These are phyloP conservation scores for Cyclanthera cordifolia DNA, from an alignment of 306 rosid species.

Conservation along the genomic window DNA sequence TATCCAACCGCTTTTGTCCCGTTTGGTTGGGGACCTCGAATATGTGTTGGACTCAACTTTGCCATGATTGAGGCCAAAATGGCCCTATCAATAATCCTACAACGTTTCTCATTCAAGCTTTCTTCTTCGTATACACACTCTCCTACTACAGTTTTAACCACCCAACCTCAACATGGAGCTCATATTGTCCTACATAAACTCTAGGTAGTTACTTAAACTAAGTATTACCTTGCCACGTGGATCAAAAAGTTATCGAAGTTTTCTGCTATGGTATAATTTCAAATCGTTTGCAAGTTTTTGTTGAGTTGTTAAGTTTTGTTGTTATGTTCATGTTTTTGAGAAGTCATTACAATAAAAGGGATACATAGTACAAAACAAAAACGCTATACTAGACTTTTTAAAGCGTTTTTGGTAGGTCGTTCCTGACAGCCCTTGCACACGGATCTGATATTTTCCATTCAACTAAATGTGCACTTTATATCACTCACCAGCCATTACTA, in stretches of 20 bases:
- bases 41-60: constrained; percentile 51
- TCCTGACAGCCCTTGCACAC: too few relatives aligned
- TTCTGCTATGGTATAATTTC: background rate
- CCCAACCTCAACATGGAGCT: constrained; percentile 6
- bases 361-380: too few relatives aligned
- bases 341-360: too few relatives aligned
- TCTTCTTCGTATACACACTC: background rate
- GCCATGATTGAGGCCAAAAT: constrained; percentile 8
- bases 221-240: too few relatives aligned
- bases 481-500: background rate
- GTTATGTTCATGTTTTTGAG: too few relatives aligned
- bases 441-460: background rate
- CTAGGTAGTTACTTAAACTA: too few relatives aligned
- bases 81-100: background rate
- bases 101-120: background rate
- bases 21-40: constrained; percentile 53
- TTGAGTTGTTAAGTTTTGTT: too few relatives aligned
- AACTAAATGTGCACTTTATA: background rate
- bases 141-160: background rate
- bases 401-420: too few relatives aligned
- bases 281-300: too few relatives aligned
- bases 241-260: too few relatives aligned
- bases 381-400: too few relatives aligned
- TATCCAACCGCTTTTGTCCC: constrained; percentile 30
- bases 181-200: background rate